phyloP scores from a whole-genome alignment of 805 yeast genomes.

The Metschnikowia rubicola region DNA sequence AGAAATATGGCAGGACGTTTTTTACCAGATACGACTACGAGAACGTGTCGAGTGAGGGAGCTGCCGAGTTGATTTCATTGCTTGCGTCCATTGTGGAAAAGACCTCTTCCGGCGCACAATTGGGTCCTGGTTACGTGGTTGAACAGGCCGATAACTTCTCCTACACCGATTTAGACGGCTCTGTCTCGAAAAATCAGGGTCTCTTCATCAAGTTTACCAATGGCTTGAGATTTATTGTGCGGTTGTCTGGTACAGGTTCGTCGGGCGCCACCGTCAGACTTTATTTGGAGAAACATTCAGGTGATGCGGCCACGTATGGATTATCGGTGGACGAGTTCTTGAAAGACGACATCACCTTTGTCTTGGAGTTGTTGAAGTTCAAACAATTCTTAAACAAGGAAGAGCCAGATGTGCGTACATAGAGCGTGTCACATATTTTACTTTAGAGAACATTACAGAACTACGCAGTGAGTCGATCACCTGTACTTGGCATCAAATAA shows the following conservation, averaged over 20 bases:
- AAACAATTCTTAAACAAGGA: constrained; percentile 73
- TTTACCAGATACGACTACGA: constrained; percentile 95
- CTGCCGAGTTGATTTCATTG: constrained; percentile 59
- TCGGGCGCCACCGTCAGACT: constrained; percentile 96
- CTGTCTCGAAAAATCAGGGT: constrained; percentile 85
- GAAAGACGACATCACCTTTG: constrained; percentile 55
- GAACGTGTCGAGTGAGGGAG: constrained; percentile 73
- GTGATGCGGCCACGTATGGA: constrained; percentile 49
- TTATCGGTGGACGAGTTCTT: constrained; percentile 66
- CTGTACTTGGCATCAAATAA: no score
- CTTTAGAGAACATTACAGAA: no score
- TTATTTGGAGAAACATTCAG: constrained; percentile 80
- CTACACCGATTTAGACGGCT: constrained; percentile 92
- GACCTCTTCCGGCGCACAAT: constrained; percentile 44
- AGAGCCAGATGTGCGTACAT: constrained; percentile 88
- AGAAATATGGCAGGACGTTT: constrained; percentile 91
- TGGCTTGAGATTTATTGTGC: constrained; percentile 82
- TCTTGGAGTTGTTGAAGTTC: constrained; percentile 67
- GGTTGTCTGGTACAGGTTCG: constrained; percentile 96
- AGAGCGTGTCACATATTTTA: no score
- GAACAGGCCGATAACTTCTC: constrained; percentile 82
- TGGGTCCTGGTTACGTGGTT: constrained; percentile 50
- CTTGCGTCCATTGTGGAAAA: constrained; percentile 29
- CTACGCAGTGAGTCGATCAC: no score
- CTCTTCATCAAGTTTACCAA: constrained; percentile 74